Base-by-base conservation (phyloP, 306 rosid genomes). In the Rosa lucieae region DNA sequence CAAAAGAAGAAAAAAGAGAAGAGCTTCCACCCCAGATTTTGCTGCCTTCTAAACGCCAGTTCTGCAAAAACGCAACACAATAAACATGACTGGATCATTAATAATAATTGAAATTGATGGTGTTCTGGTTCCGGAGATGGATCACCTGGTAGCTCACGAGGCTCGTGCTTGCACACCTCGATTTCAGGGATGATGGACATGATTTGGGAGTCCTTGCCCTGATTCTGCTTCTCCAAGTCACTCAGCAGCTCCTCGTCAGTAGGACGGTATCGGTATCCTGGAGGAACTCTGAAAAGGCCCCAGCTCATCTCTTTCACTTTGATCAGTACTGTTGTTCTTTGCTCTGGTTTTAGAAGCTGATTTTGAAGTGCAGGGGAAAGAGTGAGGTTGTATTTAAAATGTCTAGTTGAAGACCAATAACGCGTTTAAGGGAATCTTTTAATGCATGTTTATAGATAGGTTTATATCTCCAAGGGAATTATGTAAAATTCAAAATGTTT, bases 221-320 rank as follows among this genome's bases (percentile, higher is more conserved):
- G 73, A 51, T 81, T n/a, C 82, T 89, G 91, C 67, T 65, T 73
- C 53, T 70, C 82, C 46, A 91, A 79, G 73, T 88, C 29, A 3
- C 1, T 8, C 0, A 92, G 62, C n/a, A 92, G 89, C 73, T 88
- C 93, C 56, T 80, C 90, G 35, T 92, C 96, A 0, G 91, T 87
- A 9, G 97, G 97, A 1, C 55, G 73, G 75, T 89, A 92, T 43
- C 92, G 75, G 82, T 37, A 86, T 51, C 93, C 91, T 0, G 73
- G 83, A 10, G 86, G 87, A 49, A 79, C 0, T 20, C 0, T 3
- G 35, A 29, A 8, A 20, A 11, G 3, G 20, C 69, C 18, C 43
- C 1, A 12, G 69, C 20, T 32, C 67, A 21, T 77, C 84, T 40
- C 44, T 40, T 79, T 79, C 70, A 55, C 69, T 32, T 32, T 32